Conservation (phyloP, 768 basidiomycete genomes). For the Ephemerocybe angulata region DNA sequence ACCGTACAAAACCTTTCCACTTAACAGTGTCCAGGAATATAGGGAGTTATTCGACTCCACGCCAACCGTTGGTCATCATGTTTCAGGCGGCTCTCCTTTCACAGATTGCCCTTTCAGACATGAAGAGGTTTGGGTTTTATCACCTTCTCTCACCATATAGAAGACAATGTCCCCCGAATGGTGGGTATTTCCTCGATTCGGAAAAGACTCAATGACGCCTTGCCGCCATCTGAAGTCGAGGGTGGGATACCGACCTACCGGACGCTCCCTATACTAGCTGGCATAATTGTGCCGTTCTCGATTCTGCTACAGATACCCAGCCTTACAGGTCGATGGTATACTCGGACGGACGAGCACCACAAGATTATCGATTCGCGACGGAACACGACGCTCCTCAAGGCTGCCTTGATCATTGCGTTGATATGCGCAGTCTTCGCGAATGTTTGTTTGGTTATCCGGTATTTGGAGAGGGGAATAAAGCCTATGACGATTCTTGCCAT, state of each 20-base stretch:
- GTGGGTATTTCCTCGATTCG: no score
- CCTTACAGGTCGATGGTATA: conserved; percentile 72
- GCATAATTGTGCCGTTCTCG: conserved; percentile 67
- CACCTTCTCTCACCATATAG: no score
- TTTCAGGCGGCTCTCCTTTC: no score
- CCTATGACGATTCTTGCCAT: conserved; percentile 61
- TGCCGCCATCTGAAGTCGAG: background rate
- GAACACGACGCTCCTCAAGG: conserved; percentile 57
- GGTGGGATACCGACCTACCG: conserved; percentile 27
- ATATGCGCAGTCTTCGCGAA: conserved; percentile 67
- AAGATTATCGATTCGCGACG: conserved; percentile 40
- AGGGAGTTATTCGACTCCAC: no score
- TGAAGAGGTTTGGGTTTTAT: no score
- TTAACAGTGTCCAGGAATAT: no score
- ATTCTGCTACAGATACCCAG: conserved; percentile 83
- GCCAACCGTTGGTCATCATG: no score
- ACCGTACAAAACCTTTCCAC: no score
- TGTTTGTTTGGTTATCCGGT: conserved; percentile 60
- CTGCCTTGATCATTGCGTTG: conserved; percentile 66
- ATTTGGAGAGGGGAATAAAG: conserved; percentile 65
- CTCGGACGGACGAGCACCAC: conserved; percentile 46
- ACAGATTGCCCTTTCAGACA: no score
- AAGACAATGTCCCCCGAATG: no score
- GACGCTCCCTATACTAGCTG: conserved; percentile 60
- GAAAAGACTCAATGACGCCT: no score